Evolutionary conservation across 352 stramenopile species (phyloP).

Genomic region (Phytophthora niederhauseri): DNA sequence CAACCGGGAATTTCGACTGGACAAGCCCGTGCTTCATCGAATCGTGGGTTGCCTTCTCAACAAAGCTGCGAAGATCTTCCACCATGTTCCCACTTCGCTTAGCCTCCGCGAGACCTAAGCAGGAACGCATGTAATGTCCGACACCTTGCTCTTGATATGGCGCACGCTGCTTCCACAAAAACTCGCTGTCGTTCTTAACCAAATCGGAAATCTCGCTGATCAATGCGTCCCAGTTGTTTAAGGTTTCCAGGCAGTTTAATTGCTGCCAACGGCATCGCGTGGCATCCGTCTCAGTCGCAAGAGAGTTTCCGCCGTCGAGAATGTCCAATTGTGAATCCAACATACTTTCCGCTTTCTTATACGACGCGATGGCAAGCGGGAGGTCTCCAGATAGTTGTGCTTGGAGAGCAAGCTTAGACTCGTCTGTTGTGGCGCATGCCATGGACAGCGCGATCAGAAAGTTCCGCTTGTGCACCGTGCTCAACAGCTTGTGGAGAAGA

Average conservation of each 20-base stretch:
- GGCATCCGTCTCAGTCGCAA: conserved; percentile 47
- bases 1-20: conserved; percentile 53
- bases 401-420: conserved; percentile 66
- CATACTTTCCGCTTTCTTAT: conserved; percentile 68
- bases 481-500: conserved; percentile 76
- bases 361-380: conserved; percentile 67
- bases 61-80: conserved; percentile 29
- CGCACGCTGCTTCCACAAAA: conserved; percentile 62
- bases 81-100: conserved; percentile 14
- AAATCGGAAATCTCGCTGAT: conserved; percentile 43
- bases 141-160: conserved; percentile 77
- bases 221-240: conserved; percentile 79
- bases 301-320: conserved; percentile 31
- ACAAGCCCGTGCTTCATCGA: conserved; percentile 44
- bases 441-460: conserved; percentile 65
- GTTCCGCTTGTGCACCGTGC: conserved; percentile 67
- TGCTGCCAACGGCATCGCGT: conserved; percentile 70
- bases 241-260: conserved; percentile 59
- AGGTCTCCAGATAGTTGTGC: conserved; percentile 74
- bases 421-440: conserved; percentile 52
- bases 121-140: conserved; percentile 53
- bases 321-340: conserved; percentile 50
- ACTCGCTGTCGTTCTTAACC: conserved; percentile 27
- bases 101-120: conserved; percentile 41
- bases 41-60: conserved; percentile 36